These are phyloP conservation scores for Aquilaria malaccensis DNA, from an alignment of 345 rosid species.

Conservation along the genomic window DNA sequence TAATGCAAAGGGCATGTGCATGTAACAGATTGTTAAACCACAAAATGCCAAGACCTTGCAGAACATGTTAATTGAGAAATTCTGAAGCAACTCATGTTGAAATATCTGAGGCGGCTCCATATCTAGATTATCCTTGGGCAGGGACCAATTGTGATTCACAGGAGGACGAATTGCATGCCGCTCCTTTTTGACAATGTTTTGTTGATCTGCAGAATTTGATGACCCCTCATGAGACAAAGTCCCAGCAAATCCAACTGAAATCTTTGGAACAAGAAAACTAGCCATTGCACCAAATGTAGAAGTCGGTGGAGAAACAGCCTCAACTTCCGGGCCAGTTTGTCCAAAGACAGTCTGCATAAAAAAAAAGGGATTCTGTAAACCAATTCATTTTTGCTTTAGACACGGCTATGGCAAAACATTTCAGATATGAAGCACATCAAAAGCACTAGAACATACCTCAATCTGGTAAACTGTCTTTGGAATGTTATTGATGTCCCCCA, in stretches of 20 bases:
- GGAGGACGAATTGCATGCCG: slow-evolving; percentile 90
- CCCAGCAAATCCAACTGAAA: slow-evolving; percentile 82
- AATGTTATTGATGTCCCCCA: slow-evolving; percentile 82
- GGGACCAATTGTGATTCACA: slow-evolving; percentile 94
- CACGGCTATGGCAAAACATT: background rate
- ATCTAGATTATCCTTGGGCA: slow-evolving; percentile 52
- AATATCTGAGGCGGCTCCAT: slow-evolving; percentile 86
- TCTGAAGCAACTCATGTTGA: slow-evolving; percentile 97
- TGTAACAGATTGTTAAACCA: background rate
- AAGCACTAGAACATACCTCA: slow-evolving; percentile 44
- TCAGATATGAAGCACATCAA: too few relatives aligned
- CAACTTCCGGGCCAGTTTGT: slow-evolving; percentile 52
- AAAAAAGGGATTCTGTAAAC: slow-evolving; percentile 18
- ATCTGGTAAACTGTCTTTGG: slow-evolving; percentile 61
- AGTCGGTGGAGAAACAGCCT: slow-evolving; percentile 41
- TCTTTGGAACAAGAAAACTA: slow-evolving; percentile 94
- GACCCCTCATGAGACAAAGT: slow-evolving; percentile 59
- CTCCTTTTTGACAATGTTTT: slow-evolving; percentile 65
- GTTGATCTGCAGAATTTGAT: slow-evolving; percentile 46
- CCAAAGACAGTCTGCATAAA: slow-evolving; percentile 73
- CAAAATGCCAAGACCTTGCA: slow-evolving; percentile 65
- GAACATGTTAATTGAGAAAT: slow-evolving; percentile 91
- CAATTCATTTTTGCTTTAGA: slow-evolving; percentile 10
- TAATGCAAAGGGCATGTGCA: background rate
- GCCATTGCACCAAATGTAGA: slow-evolving; percentile 98